Evolutionary conservation across 306 rosid genomes (phyloP).

Genomic region (Quercus engelmannii): DNA sequence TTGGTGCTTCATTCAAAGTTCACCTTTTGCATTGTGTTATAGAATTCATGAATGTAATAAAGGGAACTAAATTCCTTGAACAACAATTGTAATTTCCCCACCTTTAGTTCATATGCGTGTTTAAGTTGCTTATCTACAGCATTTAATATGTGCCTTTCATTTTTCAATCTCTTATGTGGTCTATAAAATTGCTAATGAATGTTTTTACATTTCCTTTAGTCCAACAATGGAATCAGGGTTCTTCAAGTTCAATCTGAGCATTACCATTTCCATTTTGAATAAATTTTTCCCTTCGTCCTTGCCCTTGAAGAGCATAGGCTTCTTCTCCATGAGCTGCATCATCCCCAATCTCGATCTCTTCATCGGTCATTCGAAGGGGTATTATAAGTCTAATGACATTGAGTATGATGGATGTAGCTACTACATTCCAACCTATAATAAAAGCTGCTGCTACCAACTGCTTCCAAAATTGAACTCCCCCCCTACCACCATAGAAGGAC

Average conservation of each 20-base stretch:
- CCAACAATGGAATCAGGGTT: neutral
- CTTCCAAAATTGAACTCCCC: too few relatives aligned
- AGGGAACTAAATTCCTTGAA: neutral
- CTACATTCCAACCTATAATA: slow-evolving; percentile 20
- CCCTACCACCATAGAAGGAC: slow-evolving; percentile 6
- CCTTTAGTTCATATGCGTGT: neutral
- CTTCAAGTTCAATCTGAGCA: neutral
- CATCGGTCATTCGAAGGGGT: slow-evolving; percentile 2
- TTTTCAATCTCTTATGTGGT: too few relatives aligned
- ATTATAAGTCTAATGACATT: neutral
- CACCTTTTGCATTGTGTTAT: slow-evolving; percentile 13
- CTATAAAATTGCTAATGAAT: neutral
- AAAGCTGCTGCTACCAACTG: too few relatives aligned
- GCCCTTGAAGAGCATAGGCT: slow-evolving; percentile 17
- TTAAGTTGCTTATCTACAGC: neutral
- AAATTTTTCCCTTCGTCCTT: slow-evolving; percentile 6
- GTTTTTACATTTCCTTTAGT: neutral
- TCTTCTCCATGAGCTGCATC: slow-evolving; percentile 23
- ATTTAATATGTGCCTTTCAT: too few relatives aligned
- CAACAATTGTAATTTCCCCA: neutral
- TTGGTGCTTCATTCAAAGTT: slow-evolving; percentile 14
- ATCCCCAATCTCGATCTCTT: slow-evolving; percentile 9
- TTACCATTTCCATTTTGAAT: neutral
- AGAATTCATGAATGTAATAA: neutral
- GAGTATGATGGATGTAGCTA: slow-evolving; percentile 8